These are phyloP conservation scores for Backusella mclennaniae DNA, from an alignment of 192 early-diverging fungal species.

Conservation along the genomic window DNA sequence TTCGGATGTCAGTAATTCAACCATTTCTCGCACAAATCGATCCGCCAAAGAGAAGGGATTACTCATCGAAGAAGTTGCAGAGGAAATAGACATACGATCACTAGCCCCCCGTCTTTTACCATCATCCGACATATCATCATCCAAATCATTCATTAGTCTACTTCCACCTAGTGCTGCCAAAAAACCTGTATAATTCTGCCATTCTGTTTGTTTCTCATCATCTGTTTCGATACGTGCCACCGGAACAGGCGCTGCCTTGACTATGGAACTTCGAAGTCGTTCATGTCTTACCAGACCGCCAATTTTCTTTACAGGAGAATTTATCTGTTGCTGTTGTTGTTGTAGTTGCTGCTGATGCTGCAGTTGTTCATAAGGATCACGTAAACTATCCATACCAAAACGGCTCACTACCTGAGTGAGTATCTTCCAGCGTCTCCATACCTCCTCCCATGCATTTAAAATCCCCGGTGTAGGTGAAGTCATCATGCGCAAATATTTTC, in stretches of 20 bases:
- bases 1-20: constrained; percentile 72
- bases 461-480: constrained; percentile 66
- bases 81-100: neutral
- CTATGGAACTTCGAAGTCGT: neutral
- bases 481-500: constrained; percentile 61
- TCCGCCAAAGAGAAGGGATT: constrained; percentile 48
- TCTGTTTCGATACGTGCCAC: constrained; percentile 6
- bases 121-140: neutral
- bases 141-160: constrained; percentile 33
- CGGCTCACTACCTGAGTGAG: constrained; percentile 36
- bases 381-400: neutral
- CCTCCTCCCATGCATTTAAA: constrained; percentile 78
- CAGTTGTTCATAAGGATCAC: neutral
- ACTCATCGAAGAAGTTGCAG: neutral
- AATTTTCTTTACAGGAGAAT: constrained; percentile 3
- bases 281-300: constrained; percentile 10
- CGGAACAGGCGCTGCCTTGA: neutral
- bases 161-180: constrained; percentile 71
- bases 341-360: neutral
- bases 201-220: constrained; percentile 58
- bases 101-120: neutral
- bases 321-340: neutral
- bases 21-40: constrained; percentile 67
- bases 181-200: constrained; percentile 80
- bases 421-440: constrained; percentile 69